A percentile compares a stretch with the other conserved stretches of the same genome.
phyloP scores from a whole-genome alignment of 768 basidiomycete species.

The Grammothele lineata region DNA sequence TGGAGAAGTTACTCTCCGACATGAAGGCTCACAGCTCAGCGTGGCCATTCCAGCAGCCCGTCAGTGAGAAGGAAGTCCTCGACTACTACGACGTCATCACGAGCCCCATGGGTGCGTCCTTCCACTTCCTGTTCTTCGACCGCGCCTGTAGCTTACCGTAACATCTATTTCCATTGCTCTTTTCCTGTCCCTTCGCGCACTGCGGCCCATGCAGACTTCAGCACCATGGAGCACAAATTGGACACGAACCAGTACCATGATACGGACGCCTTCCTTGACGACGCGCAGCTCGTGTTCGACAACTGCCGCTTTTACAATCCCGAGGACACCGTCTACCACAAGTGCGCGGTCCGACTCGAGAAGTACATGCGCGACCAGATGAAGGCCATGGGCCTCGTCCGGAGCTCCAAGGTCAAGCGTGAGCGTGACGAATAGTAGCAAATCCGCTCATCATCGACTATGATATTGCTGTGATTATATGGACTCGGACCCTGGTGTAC shows the following conservation, averaged over 20 bases:
- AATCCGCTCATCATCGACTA: no score
- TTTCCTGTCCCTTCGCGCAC: neutral
- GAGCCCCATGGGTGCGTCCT: conserved; percentile 87
- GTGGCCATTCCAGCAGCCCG: conserved; percentile 88
- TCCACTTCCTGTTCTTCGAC: neutral
- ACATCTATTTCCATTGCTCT: conserved; percentile 1
- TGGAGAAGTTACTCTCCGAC: conserved; percentile 77
- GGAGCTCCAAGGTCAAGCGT: conserved; percentile 23
- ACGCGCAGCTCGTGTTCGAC: conserved; percentile 81
- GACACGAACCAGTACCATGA: conserved; percentile 77
- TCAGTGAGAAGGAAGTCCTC: conserved; percentile 69
- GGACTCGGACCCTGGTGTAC: no score
- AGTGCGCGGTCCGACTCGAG: conserved; percentile 82
- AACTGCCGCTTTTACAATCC: conserved; percentile 91
- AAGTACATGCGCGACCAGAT: conserved; percentile 58
- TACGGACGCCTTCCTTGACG: conserved; percentile 71
- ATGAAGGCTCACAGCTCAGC: conserved; percentile 72
- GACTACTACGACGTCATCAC: conserved; percentile 92
- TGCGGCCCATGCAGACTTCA: conserved; percentile 57
- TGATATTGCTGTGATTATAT: no score
- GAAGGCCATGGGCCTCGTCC: conserved; percentile 15
- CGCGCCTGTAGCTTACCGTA: neutral
- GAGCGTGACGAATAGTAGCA: neutral
- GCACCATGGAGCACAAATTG: conserved; percentile 87
- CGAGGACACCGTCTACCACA: conserved; percentile 72